Conservation (phyloP, 495 filamentous ascomycete species). For the Neurospora terricola region DNA sequence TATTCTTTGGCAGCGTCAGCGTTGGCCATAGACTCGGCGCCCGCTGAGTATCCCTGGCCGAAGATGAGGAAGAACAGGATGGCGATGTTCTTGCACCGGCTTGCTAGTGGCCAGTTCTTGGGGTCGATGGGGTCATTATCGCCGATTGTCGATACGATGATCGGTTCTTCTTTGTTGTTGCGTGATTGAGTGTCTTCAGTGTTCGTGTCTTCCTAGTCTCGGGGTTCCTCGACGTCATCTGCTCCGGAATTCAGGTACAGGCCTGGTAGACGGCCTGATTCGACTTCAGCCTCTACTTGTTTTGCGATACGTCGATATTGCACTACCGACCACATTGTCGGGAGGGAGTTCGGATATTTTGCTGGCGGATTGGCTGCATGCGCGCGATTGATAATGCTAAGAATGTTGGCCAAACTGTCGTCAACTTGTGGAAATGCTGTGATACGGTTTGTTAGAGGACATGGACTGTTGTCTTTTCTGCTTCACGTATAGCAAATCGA, state of each 20-base stretch:
- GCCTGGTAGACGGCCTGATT: background rate
- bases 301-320: constrained; percentile 6
- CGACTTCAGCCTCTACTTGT: background rate
- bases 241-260: background rate
- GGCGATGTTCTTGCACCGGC: constrained; percentile 23
- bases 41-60: constrained; percentile 19
- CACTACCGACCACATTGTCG: constrained; percentile 5
- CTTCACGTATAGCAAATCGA: background rate
- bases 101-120: constrained; percentile 21
- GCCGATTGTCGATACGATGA: background rate
- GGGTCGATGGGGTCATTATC: constrained; percentile 18
- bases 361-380: background rate
- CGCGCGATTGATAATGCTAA: background rate
- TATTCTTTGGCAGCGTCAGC: constrained; percentile 15
- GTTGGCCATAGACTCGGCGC: constrained; percentile 26
- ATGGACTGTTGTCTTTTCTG: background rate
- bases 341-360: background rate
- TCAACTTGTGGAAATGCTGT: background rate
- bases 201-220: background rate
- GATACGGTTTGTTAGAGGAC: background rate
- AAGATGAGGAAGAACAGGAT: constrained; percentile 29
- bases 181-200: background rate
- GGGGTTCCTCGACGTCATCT: background rate
- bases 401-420: background rate
- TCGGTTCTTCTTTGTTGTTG: constrained; percentile 6